These are phyloP conservation scores for Candolleomyces aberdarensis DNA, from an alignment of 768 basidiomycete species.

Conservation along the genomic window DNA sequence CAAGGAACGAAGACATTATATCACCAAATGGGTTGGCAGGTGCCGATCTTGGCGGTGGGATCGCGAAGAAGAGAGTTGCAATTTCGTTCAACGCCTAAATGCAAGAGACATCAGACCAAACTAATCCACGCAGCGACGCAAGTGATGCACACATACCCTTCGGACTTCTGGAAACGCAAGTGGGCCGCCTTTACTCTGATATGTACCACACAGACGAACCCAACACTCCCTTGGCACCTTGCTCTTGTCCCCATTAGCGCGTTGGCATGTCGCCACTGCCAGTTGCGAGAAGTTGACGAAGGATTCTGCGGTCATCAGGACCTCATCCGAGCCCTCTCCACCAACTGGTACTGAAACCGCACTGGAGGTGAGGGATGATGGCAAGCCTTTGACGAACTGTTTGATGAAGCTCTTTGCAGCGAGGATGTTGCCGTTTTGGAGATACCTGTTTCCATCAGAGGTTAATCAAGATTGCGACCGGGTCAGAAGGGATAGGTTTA, in stretches of 20 bases:
- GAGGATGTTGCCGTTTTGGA: constrained; percentile 87
- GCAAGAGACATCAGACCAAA: background rate
- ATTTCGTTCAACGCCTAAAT: constrained; percentile 65
- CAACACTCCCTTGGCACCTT: constrained; percentile 77
- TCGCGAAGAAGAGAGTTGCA: constrained; percentile 77
- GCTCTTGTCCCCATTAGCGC: constrained; percentile 77
- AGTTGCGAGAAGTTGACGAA: constrained; percentile 89
- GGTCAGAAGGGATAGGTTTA: background rate
- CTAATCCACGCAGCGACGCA: background rate
- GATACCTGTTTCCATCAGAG: constrained; percentile 46
- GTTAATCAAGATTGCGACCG: background rate
- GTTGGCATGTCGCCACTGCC: constrained; percentile 84
- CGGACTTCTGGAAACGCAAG: constrained; percentile 61
- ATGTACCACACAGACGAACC: constrained; percentile 82
- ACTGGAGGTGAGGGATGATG: constrained; percentile 43
- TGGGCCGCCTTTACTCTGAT: constrained; percentile 67
- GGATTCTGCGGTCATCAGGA: constrained; percentile 70
- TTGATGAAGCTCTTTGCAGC: constrained; percentile 90
- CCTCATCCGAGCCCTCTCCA: constrained; percentile 42
- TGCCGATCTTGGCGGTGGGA: constrained; percentile 72
- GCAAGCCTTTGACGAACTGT: constrained; percentile 67
- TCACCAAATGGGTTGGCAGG: constrained; percentile 82
- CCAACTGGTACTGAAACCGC: constrained; percentile 48
- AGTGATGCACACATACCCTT: constrained; percentile 41
- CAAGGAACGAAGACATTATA: constrained; percentile 86